Conservation (phyloP, 2,329 filamentous ascomycete genomes). For the Trichoderma pleuroti region DNA sequence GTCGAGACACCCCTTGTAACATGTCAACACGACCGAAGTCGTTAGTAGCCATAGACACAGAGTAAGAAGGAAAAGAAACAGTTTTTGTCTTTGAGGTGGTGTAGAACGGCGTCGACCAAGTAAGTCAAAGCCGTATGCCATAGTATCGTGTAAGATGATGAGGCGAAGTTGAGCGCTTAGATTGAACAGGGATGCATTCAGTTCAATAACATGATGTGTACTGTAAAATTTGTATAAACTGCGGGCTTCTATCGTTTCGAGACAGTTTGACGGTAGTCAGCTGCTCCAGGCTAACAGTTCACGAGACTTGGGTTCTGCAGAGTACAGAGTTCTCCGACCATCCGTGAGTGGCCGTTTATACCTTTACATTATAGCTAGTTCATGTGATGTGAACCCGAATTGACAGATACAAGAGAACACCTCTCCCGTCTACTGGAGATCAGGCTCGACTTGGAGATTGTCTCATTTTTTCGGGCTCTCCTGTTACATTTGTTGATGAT, state of each 20-base stretch:
- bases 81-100: slow-evolving; percentile 28
- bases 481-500: background rate
- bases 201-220: background rate
- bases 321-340: background rate
- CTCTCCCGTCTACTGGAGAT: background rate
- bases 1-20: slow-evolving; percentile 35
- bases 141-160: background rate
- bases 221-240: background rate
- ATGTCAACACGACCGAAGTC: slow-evolving; percentile 34
- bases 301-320: background rate
- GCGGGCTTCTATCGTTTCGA: background rate
- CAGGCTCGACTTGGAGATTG: background rate
- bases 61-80: slow-evolving; percentile 37
- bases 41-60: slow-evolving; percentile 39
- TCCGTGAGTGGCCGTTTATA: background rate
- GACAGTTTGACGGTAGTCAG: background rate
- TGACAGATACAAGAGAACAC: background rate
- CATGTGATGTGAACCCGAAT: background rate
- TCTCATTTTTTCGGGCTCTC: background rate
- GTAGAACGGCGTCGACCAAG: slow-evolving; percentile 34
- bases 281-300: background rate
- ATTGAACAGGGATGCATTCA: background rate
- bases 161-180: background rate
- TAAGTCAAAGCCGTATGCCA: background rate
- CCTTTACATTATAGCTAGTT: background rate